Evolutionary conservation across 306 rosid genomes (phyloP), one percentile per base, ranked within the genome.

Genomic region (Vigna radiata): DNA sequence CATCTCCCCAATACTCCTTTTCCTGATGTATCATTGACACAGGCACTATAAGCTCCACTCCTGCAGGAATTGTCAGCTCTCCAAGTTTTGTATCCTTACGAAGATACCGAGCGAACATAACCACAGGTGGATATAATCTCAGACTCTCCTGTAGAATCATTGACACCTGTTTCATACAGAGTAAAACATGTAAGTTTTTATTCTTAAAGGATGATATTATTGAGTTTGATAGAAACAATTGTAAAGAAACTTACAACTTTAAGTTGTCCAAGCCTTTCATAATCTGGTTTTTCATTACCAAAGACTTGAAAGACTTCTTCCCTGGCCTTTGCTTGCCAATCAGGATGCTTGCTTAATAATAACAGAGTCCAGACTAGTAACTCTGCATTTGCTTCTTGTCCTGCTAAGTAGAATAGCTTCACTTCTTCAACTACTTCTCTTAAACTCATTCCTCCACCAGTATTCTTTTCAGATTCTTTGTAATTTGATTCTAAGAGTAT

Each of bases 361-460:
- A 82, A 72, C 44, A 82, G 23, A 47, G 82, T 82, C 82, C 85
- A 82, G 60, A 82, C 82, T 53, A 82, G 58, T 29, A 82, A 64
- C 10, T 82, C 85, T 2, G 85, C 85, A 82, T 82, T 77, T 9
- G 82, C 85, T 64, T 82, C 82, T 68, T 82, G 85, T 14, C 82
- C 82, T 12, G 85, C 85, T 14, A 82, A 72, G 47, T 82, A 82
- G 64, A 82, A 82, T 37, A 82, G 76, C 68, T 82, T 82, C 2
- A 77, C 85, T 64, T 82, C 85, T 47, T 82, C 85, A 5, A 77
- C 79, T 46, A 82, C 85, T 0, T 82, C 85, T 17, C 82, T 64
- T 65, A 82, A 72, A 77, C 85, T 82, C 82, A 82, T 82, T 72
- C 82, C 85, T 46, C 82, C 82, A 44, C 85, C 75, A n/a, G n/a